Conservation (phyloP, 192 early-diverging fungal genomes). For the Coemansia sp. region DNA sequence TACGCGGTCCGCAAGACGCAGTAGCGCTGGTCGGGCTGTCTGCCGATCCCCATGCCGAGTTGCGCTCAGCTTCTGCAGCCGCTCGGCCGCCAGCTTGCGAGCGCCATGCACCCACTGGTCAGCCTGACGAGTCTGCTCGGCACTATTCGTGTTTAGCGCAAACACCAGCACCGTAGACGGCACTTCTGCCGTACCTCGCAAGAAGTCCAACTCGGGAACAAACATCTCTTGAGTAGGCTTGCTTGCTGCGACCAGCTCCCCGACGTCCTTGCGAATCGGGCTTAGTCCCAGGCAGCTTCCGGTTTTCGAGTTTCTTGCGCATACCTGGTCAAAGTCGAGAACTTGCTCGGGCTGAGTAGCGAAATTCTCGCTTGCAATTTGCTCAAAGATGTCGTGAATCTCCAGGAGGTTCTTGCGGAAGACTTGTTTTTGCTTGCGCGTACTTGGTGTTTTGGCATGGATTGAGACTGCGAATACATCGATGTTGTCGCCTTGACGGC, state of each 20-base stretch:
- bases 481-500: constrained; percentile 6
- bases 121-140: constrained; percentile 11
- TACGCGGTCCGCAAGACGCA: constrained; percentile 50
- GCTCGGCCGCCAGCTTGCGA: constrained; percentile 18
- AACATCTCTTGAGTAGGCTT: constrained; percentile 25
- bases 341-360: background rate
- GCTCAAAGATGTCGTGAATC: constrained; percentile 23
- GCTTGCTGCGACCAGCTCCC: constrained; percentile 13
- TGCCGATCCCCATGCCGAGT: background rate
- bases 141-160: constrained; percentile 30
- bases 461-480: constrained; percentile 37
- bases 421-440: constrained; percentile 24
- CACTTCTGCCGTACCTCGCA: constrained; percentile 44
- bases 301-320: constrained; percentile 40
- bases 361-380: constrained; percentile 10
- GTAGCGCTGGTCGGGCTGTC: constrained; percentile 12
- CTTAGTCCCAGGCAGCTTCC: constrained; percentile 59
- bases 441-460: constrained; percentile 10
- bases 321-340: constrained; percentile 38
- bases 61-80: constrained; percentile 19
- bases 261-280: constrained; percentile 47
- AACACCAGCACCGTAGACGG: constrained; percentile 45
- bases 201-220: constrained; percentile 41
- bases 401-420: constrained; percentile 31
- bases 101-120: constrained; percentile 31